phyloP scores from a whole-genome alignment of 306 rosid genomes.

The Carpinus fangiana region DNA sequence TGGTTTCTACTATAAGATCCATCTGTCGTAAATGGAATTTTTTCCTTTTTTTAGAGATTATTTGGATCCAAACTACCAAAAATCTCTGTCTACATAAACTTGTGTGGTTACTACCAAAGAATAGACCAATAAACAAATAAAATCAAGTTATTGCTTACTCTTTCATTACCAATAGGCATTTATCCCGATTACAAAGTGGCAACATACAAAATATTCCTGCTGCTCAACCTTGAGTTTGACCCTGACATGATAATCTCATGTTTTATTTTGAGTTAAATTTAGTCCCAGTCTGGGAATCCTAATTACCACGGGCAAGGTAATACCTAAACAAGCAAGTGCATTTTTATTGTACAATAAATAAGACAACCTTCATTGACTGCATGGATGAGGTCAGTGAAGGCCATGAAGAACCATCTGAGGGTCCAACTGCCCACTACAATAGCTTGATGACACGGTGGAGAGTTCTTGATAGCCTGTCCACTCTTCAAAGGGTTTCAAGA shows the following conservation, averaged over 20 bases:
- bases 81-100: neutral
- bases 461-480: slow-evolving; percentile 80
- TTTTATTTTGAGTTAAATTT: neutral
- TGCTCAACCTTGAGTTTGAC: slow-evolving; percentile 8
- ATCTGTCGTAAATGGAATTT: neutral
- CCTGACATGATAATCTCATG: neutral
- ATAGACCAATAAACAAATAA: neutral
- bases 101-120: neutral
- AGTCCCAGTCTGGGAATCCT: slow-evolving; percentile 14
- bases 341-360: slow-evolving; percentile 9
- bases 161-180: neutral
- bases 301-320: neutral
- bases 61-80: neutral
- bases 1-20: slow-evolving; percentile 5
- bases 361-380: slow-evolving; percentile 23
- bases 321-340: slow-evolving; percentile 25
- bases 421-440: slow-evolving; percentile 84
- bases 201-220: slow-evolving; percentile 26
- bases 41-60: neutral
- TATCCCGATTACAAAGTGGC: slow-evolving; percentile 25
- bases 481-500: slow-evolving; percentile 68
- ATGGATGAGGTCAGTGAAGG: slow-evolving; percentile 32
- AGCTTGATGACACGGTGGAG: slow-evolving; percentile 73
- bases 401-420: slow-evolving; percentile 68
- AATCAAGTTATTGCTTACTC: neutral